These are phyloP conservation scores for Phytophthora fragariae DNA, from an alignment of 352 stramenopile genomes.

Conservation along the genomic window DNA sequence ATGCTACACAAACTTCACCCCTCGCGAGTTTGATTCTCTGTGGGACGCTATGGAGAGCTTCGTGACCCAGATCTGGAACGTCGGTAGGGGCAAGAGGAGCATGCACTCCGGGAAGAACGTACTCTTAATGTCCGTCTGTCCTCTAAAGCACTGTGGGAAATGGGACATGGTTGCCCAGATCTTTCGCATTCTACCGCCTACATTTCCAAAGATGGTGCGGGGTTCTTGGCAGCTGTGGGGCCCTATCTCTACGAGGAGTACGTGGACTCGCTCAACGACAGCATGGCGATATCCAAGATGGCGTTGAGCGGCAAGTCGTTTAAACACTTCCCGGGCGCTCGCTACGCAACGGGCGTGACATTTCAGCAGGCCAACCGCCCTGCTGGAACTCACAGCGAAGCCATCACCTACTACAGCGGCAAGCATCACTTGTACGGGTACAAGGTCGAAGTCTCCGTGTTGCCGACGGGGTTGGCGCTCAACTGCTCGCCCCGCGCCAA, in stretches of 20 bases:
- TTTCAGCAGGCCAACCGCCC: constrained; percentile 10
- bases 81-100: neutral
- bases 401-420: constrained; percentile 5
- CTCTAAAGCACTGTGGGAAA: neutral
- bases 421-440: neutral
- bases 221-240: neutral
- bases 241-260: constrained; percentile 5
- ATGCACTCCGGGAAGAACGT: neutral
- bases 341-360: constrained; percentile 8
- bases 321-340: neutral
- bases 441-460: constrained; percentile 6
- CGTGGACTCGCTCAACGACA: no score
- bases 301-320: neutral
- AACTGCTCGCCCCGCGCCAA: neutral
- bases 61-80: neutral
- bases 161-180: neutral
- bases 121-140: neutral
- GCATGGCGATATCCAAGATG: neutral
- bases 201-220: constrained; percentile 3
- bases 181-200: neutral
- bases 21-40: no score
- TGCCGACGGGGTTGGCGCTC: neutral
- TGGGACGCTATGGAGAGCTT: no score
- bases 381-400: no score
- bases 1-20: no score